These are phyloP conservation scores for Lentinula edodes DNA, from an alignment of 768 basidiomycete species.

Conservation along the genomic window DNA sequence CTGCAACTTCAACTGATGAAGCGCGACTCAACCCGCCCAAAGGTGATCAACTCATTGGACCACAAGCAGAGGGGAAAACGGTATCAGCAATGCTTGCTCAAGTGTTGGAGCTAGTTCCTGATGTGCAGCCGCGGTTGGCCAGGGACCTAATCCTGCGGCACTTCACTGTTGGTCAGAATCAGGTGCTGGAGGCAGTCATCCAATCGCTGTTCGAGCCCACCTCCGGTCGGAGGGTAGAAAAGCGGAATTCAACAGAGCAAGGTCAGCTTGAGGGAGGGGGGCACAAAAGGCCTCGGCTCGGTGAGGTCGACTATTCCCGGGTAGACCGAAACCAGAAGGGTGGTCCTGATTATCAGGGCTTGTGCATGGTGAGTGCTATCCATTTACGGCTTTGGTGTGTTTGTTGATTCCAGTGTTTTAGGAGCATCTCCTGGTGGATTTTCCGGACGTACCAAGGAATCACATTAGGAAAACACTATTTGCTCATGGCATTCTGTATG, in stretches of 20 bases:
- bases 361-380: constrained; percentile 41
- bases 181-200: constrained; percentile 49
- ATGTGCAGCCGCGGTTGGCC: constrained; percentile 31
- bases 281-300: constrained; percentile 23
- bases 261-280: constrained; percentile 15
- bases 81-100: constrained; percentile 30
- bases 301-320: constrained; percentile 48
- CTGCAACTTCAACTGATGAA: constrained; percentile 19
- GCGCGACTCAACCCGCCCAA: not conserved
- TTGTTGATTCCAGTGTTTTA: constrained; percentile 15
- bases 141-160: constrained; percentile 40
- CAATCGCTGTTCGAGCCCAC: constrained; percentile 59
- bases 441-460: constrained; percentile 49
- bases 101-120: constrained; percentile 58
- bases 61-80: not conserved
- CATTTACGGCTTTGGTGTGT: not conserved
- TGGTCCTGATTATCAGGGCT: constrained; percentile 40
- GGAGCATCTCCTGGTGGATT: constrained; percentile 51
- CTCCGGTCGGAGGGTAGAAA: constrained; percentile 50
- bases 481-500: constrained; percentile 46
- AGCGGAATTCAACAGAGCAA: constrained; percentile 25
- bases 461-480: constrained; percentile 44
- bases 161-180: constrained; percentile 26
- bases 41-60: not conserved
- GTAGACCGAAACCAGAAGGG: constrained; percentile 36